Conservation (phyloP, 2,329 filamentous ascomycete species). For the Trichophyton mentagrophytes region DNA sequence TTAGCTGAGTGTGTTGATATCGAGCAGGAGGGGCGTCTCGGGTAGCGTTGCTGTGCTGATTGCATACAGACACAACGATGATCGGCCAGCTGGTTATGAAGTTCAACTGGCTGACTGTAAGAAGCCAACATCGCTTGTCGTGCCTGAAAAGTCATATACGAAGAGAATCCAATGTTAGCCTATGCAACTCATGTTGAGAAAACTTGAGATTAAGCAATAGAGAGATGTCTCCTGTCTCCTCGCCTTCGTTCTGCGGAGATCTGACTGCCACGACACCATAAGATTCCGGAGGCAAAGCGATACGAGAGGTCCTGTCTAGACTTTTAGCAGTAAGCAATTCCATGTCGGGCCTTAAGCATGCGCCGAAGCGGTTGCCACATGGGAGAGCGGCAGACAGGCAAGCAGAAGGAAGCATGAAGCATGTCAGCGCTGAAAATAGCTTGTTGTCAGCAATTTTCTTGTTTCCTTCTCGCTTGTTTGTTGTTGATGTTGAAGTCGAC, state of each 20-base stretch:
- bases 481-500: background rate
- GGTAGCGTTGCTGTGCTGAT: no score
- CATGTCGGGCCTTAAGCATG: background rate
- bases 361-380: background rate
- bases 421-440: background rate
- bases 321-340: background rate
- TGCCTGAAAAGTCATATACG: background rate
- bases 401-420: background rate
- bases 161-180: background rate
- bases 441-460: no score
- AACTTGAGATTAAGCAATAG: no score
- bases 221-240: background rate
- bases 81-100: background rate
- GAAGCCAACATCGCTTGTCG: background rate
- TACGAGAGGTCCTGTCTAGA: background rate
- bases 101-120: background rate
- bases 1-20: background rate
- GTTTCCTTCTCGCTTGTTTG: no score
- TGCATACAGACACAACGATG: no score
- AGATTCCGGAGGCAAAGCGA: background rate
- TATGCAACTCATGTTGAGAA: background rate
- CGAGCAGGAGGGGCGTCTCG: background rate
- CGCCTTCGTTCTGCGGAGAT: background rate
- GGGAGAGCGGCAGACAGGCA: background rate
- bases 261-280: background rate